Base-by-base conservation (phyloP, 768 basidiomycete genomes). In the Scleroderma bovista region DNA sequence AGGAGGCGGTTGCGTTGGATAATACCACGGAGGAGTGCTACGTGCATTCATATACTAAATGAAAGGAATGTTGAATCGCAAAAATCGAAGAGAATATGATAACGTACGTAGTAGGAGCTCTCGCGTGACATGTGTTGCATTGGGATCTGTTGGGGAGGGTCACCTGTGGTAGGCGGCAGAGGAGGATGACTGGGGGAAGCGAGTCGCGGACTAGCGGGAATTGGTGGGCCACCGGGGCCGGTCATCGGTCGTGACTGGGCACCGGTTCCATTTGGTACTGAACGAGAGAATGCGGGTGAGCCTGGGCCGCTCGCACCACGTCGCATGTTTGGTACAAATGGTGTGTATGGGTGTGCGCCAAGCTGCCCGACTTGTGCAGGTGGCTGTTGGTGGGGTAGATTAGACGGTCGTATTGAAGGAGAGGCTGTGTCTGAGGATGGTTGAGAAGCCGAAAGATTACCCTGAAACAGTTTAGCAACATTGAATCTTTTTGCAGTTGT, bases 231-330 rank as follows among this genome's bases (percentile, higher is more conserved):
- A 45, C 76, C 66, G 6, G 80, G 78, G 46, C 62, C 69, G 42
- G 63, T 58, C 55, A 76, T 74, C 20, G 81, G 75, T 44, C 83
- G 76, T 46, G 78, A 71, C 26, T 56, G 66, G 23, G 57, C 54
- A 47, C 73, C 75, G 58, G 61, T 70, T 38, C 85, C 84, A 59
- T 87, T 88, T 5, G 78, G 70, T 66, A 83, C 74, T 43, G 76
- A 72, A 26, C 86, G 80, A n/a, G n/a, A n/a, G n/a, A n/a, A n/a
- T n/a, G n/a, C n/a, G 31, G 86, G 86, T 63, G 87, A 87, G 44
- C 84, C 76, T 37, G 86, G 83, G 22, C 73, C 75, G 48, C 72
- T 72, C 65, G 72, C 70, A 45, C 76, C 73, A 51, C 63, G 69
- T n/a, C n/a, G n/a, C n/a, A n/a, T n/a, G n/a, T n/a, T n/a, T n/a